Evolutionary conservation across 2,329 filamentous ascomycete genomes (phyloP).

Genomic region (Hypoxylon sp.): DNA sequence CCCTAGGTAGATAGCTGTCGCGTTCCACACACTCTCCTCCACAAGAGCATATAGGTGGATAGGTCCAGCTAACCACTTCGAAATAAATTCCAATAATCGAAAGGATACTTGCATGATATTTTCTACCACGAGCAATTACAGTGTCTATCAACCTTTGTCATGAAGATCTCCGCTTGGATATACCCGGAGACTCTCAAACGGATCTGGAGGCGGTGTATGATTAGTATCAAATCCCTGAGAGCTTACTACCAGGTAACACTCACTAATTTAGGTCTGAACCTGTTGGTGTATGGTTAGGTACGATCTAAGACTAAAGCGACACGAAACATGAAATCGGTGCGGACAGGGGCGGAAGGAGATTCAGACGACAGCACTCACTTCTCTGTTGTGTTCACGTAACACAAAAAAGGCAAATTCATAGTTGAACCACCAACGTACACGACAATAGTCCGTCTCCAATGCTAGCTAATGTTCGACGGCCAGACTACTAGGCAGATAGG

Average conservation of each 20-base stretch:
- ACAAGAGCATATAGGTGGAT: background rate
- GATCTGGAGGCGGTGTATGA: background rate
- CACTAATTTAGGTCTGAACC: background rate
- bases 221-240: background rate
- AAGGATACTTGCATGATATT: background rate
- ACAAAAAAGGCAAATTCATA: background rate
- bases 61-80: background rate
- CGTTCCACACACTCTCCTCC: background rate
- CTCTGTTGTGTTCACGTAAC: constrained; percentile 1
- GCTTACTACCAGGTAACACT: background rate
- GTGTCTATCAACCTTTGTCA: background rate
- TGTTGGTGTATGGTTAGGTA: background rate
- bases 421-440: background rate
- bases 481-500: background rate
- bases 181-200: background rate
- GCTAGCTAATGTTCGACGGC: background rate
- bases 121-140: background rate
- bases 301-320: background rate
- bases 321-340: background rate
- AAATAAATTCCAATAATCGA: background rate
- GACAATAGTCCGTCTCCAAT: background rate
- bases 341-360: background rate
- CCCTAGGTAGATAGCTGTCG: background rate
- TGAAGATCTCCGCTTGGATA: background rate
- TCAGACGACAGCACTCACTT: background rate